Base-by-base conservation (phyloP, 148 eudicot species). In the Rhododendron kiyosumense region DNA sequence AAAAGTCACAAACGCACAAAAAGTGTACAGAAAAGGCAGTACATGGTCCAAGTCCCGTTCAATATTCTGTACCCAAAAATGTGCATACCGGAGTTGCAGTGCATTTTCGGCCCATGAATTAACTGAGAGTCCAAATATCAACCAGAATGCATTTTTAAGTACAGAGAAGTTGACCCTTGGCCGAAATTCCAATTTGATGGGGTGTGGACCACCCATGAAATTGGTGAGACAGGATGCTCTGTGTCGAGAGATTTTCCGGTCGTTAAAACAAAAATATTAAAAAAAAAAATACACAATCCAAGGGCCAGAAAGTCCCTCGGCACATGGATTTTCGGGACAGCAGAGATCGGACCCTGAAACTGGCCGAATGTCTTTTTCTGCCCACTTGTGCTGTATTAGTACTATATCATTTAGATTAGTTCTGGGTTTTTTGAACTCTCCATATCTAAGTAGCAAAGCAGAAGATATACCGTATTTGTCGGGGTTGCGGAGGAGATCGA, bases 401-500 rank as follows among this genome's bases (percentile, higher is more conserved):
- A 41, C 45, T 5, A 41, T 41, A 41, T 41, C 45, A 41, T 5
- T 41, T 5, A 5, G 17, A 11, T 51, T 13, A 51, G 0, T 51
- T 14, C 15, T 14, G 18, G 17, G 13, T 12, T 12, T 51, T 28
- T 20, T 65, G 71, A 22, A 26, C 38, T 73, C 43, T 38, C 20
- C n/a, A 41, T 41, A 38, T 77, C 24, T 8, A 7, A 22, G n/a
- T 46, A 46, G 49, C 10, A 34, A 20, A 11, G 15, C 0, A 32
- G 79, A 38, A 32, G 65, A 22, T 3, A 11, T 86, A 93, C 98
- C 98, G 57, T 94, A 93, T 54, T 86, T 86, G 36, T 85, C 38
- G 12, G 92, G 93, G 76, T 90, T 86, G 18, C 84, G 48, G 14
- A 95, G 89, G 83, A 95, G 85, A 71, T 93, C 92, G 71, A 90